Conservation (phyloP, 768 basidiomycete genomes). For the Sutorius australiensis region DNA sequence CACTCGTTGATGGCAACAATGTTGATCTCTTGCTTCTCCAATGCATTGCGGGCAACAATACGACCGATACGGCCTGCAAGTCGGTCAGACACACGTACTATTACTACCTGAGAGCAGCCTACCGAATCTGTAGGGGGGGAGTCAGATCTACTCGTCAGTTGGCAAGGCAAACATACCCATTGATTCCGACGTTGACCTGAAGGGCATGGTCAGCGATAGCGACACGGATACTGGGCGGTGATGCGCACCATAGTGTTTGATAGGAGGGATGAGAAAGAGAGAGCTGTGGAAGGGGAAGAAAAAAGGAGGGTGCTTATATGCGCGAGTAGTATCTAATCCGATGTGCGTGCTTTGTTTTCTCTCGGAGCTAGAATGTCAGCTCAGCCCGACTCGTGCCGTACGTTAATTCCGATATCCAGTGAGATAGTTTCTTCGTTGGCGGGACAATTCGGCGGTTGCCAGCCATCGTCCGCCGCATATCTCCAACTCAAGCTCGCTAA, state of each 20-base stretch:
- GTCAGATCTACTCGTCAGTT: conserved; percentile 14
- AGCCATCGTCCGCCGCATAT: conserved; percentile 10
- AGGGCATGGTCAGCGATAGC: conserved; percentile 2
- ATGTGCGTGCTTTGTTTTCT: conserved; percentile 16
- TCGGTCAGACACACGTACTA: conserved; percentile 9
- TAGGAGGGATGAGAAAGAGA: conserved; percentile 3
- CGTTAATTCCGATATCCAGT: background rate
- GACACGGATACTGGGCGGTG: background rate
- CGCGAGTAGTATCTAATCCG: conserved; percentile 21
- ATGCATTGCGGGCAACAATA: conserved; percentile 94
- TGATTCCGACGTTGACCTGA: conserved; percentile 89
- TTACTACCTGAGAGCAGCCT: conserved; percentile 26
- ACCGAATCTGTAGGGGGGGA: conserved; percentile 59
- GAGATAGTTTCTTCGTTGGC: background rate
- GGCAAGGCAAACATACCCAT: conserved; percentile 60
- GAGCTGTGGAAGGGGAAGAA: conserved; percentile 1
- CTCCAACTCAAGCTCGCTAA: background rate
- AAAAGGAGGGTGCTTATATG: conserved; percentile 25
- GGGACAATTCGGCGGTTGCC: conserved; percentile 10
- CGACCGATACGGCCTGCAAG: conserved; percentile 93
- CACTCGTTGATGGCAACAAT: conserved; percentile 95
- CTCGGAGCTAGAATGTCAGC: conserved; percentile 26
- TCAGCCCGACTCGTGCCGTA: conserved; percentile 13
- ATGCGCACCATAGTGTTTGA: conserved; percentile 25
- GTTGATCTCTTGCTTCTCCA: conserved; percentile 68